Evolutionary conservation across 768 basidiomycete genomes (phyloP).

Genomic region (Boletus huronensis): DNA sequence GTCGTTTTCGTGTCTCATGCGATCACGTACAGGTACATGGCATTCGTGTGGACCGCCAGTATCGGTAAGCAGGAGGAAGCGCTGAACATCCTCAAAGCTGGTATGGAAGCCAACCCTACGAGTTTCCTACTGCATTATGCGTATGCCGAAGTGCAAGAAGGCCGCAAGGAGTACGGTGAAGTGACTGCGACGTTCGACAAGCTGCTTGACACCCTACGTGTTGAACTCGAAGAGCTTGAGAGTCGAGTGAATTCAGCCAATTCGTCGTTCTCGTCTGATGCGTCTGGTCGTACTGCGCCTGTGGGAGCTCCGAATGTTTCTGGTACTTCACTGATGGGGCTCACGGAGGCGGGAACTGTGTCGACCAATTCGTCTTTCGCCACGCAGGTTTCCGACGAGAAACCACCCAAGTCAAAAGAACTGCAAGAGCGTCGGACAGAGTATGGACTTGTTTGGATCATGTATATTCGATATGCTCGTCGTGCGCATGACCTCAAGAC

Average conservation of each 20-base stretch:
- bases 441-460: slow-evolving; percentile 76
- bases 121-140: slow-evolving; percentile 93
- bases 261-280: slow-evolving; percentile 38
- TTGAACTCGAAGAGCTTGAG: slow-evolving; percentile 61
- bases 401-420: slow-evolving; percentile 52
- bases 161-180: slow-evolving; percentile 57
- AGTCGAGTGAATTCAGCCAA: slow-evolving; percentile 37
- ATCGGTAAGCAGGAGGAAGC: slow-evolving; percentile 82
- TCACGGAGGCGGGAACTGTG: slow-evolving; percentile 31
- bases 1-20: slow-evolving; percentile 9
- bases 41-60: slow-evolving; percentile 75
- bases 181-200: slow-evolving; percentile 71
- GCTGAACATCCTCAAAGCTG: slow-evolving; percentile 71
- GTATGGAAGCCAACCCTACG: slow-evolving; percentile 82
- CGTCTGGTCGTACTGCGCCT: slow-evolving; percentile 26
- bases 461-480: slow-evolving; percentile 91
- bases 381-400: slow-evolving; percentile 51
- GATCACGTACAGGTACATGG: slow-evolving; percentile 72
- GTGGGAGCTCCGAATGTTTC: slow-evolving; percentile 20
- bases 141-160: slow-evolving; percentile 71
- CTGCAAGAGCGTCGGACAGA: slow-evolving; percentile 55
- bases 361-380: slow-evolving; percentile 47
- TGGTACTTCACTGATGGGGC: slow-evolving; percentile 8
- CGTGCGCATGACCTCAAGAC: slow-evolving; percentile 84
- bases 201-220: slow-evolving; percentile 64